Conservation (phyloP, 768 basidiomycete genomes). For the Tulasnella sp. region DNA sequence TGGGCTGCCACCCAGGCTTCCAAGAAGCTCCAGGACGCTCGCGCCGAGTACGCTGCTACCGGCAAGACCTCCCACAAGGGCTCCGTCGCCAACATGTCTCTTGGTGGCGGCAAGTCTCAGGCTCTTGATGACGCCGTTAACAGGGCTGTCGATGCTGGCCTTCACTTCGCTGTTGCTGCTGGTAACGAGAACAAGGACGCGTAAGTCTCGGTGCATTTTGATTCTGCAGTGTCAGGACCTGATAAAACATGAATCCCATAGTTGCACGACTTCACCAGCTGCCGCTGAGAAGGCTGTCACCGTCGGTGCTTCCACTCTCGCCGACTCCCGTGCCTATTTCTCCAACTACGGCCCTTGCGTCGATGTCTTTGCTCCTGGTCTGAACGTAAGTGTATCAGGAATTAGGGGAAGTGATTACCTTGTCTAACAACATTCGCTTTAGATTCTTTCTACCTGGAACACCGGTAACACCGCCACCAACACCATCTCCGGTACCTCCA, state of each 20-base stretch:
- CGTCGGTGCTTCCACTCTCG: conserved; percentile 81
- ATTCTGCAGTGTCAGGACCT: too few species aligned
- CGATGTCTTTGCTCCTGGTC: conserved; percentile 82
- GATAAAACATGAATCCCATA: conserved; percentile 55
- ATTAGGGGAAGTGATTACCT: not conserved
- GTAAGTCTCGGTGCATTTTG: not conserved
- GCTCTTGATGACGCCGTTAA: conserved; percentile 80
- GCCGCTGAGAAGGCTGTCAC: conserved; percentile 82
- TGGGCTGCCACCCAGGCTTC: conserved; percentile 51
- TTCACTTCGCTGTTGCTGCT: conserved; percentile 96
- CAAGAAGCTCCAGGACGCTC: conserved; percentile 47
- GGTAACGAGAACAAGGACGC: conserved; percentile 39
- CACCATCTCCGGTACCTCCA: conserved; percentile 82
- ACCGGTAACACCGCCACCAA: conserved; percentile 47
- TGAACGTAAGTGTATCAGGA: conserved; percentile 15
- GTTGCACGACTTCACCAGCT: conserved; percentile 85
- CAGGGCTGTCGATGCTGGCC: conserved; percentile 64
- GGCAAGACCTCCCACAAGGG: conserved; percentile 83
- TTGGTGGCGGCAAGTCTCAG: conserved; percentile 87
- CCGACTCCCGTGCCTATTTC: conserved; percentile 78
- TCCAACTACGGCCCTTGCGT: conserved; percentile 89
- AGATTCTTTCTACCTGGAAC: conserved; percentile 78
- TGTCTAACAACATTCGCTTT: not conserved
- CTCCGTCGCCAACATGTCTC: conserved; percentile 93
- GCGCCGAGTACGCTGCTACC: conserved; percentile 53